Evolutionary conservation across 1,139 yeast genomes (phyloP).

Genomic region (Lodderomyces jiufengensis): DNA sequence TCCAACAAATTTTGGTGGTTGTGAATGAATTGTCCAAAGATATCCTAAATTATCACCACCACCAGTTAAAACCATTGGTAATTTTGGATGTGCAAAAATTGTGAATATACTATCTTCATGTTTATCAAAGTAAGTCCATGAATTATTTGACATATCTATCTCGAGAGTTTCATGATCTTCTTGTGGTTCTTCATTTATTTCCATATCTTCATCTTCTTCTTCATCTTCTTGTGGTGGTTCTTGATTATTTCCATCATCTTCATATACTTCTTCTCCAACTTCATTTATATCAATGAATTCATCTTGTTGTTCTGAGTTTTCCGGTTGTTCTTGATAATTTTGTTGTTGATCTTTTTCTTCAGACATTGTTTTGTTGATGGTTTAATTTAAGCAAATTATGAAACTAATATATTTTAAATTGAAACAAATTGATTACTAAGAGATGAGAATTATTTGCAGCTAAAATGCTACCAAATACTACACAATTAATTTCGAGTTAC

Average conservation of each 20-base stretch:
- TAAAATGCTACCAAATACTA: too few species aligned
- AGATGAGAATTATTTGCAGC: too few species aligned
- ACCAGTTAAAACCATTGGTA: conserved; percentile 74
- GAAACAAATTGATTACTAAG: too few species aligned
- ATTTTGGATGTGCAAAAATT: conserved; percentile 71
- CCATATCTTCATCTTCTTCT: conserved; percentile 23
- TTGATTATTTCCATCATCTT: conserved; percentile 26
- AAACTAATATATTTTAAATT: too few species aligned
- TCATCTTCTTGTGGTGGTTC: conserved; percentile 41
- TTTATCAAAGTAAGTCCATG: conserved; percentile 82
- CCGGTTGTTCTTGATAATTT: too few species aligned
- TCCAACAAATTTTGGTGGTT: conserved; percentile 76
- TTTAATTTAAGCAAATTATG: too few species aligned
- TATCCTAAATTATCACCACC: conserved; percentile 92
- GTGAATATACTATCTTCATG: conserved; percentile 84
- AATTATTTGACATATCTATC: conserved; percentile 80
- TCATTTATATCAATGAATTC: conserved; percentile 23
- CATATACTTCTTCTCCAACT: conserved; percentile 6
- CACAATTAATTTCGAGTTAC: too few species aligned
- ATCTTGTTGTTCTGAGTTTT: too few species aligned
- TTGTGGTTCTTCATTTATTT: conserved; percentile 27
- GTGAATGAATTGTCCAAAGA: conserved; percentile 87
- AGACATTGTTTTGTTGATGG: too few species aligned
- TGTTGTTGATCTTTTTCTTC: too few species aligned
- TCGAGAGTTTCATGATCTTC: conserved; percentile 34